A percentile compares a stretch with the other conserved stretches of the same genome.
phyloP scores from a whole-genome alignment of 75 land plant species.

The Pinus tabuliformis region DNA sequence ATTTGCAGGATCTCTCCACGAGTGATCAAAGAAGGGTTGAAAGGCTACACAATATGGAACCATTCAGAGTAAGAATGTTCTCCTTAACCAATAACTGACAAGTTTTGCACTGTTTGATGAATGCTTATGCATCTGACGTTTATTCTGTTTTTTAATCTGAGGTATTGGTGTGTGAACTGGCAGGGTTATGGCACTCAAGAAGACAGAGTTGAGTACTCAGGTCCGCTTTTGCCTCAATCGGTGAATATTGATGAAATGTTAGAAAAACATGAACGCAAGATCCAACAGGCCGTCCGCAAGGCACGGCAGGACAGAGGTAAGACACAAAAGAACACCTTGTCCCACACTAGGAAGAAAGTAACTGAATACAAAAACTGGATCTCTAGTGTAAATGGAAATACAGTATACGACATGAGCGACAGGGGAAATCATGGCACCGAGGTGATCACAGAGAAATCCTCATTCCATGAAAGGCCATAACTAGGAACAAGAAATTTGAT shows the following conservation, averaged over 20 bases:
- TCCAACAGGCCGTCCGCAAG: constrained; percentile 13
- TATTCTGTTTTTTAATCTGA: background rate
- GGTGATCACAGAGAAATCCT: background rate
- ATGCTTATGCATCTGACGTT: background rate
- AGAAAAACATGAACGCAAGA: constrained; percentile 30
- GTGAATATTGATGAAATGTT: constrained; percentile 21
- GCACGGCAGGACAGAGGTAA: constrained; percentile 17
- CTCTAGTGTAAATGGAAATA: background rate
- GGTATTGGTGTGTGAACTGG: constrained; percentile 5
- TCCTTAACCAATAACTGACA: background rate
- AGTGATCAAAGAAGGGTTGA: constrained; percentile 2
- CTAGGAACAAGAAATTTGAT: background rate
- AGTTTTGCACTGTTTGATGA: background rate
- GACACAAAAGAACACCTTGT: constrained; percentile 8
- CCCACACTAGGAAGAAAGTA: constrained; percentile 1
- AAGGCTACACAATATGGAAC: background rate
- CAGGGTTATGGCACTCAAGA: constrained; percentile 5
- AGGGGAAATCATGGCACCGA: background rate
- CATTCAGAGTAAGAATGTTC: constrained; percentile 5
- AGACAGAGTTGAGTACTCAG: constrained; percentile 32
- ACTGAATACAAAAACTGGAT: constrained; percentile 1
- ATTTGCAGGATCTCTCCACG: constrained; percentile 7
- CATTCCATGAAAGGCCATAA: background rate
- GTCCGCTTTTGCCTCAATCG: constrained; percentile 27
- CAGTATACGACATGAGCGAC: background rate